A percentile compares a stretch with the other conserved stretches of the same genome.
phyloP scores from a whole-genome alignment of 2,329 filamentous ascomycete species.

The Sclerotiophoma versabilis region DNA sequence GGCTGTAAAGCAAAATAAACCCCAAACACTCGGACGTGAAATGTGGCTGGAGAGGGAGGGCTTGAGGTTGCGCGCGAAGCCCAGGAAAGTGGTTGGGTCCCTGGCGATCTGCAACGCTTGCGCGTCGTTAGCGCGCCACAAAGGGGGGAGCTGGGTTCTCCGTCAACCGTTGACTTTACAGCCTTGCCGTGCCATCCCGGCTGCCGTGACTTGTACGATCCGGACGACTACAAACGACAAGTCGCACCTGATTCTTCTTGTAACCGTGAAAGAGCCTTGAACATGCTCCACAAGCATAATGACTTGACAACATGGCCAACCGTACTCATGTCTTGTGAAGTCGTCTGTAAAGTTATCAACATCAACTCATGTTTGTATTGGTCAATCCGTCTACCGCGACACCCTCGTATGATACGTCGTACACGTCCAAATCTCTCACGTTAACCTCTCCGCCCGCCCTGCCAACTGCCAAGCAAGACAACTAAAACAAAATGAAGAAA shows the following conservation, averaged over 20 bases:
- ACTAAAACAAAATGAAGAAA: constrained; percentile 23
- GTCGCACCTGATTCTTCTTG: neutral
- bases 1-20: neutral
- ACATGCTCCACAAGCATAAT: no score
- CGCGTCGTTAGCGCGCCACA: constrained; percentile 14
- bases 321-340: neutral
- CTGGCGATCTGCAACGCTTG: constrained; percentile 17
- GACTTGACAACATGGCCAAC: no score
- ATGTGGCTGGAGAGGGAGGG: constrained; percentile 2
- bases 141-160: constrained; percentile 3
- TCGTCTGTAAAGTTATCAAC: no score
- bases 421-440: neutral
- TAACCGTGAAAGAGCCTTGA: neutral
- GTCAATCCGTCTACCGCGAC: neutral
- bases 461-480: constrained; percentile 8
- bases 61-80: constrained; percentile 3
- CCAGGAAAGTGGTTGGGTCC: constrained; percentile 7
- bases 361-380: neutral
- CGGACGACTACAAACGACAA: neutral
- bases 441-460: neutral
- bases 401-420: neutral
- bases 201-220: no score
- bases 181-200: constrained; percentile 2
- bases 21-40: neutral
- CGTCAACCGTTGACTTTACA: neutral